A percentile compares a stretch with the other conserved stretches of the same genome.
Evolutionary conservation across 2,329 filamentous ascomycete genomes (phyloP).

Genomic region (Ilyonectria robusta): DNA sequence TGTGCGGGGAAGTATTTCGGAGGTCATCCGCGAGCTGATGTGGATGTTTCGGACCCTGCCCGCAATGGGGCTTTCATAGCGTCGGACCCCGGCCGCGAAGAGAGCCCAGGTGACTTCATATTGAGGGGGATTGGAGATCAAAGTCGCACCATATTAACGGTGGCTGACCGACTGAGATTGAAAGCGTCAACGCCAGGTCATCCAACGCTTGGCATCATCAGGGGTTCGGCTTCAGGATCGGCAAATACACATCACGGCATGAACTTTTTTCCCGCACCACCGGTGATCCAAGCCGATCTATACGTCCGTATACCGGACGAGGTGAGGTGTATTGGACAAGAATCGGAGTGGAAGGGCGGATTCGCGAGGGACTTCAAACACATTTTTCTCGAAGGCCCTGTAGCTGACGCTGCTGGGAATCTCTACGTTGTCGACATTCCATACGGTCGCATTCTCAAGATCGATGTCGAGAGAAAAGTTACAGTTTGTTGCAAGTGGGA

Average conservation of each 20-base stretch:
- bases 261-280: constrained; percentile 55
- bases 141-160: too few species aligned
- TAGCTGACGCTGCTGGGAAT: constrained; percentile 49
- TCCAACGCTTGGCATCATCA: too few species aligned
- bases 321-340: constrained; percentile 49
- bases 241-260: constrained; percentile 32
- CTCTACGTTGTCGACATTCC: constrained; percentile 58
- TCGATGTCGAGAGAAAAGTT: constrained; percentile 48
- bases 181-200: too few species aligned
- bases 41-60: too few species aligned
- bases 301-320: constrained; percentile 54
- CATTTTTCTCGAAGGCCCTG: constrained; percentile 59
- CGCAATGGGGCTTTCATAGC: too few species aligned
- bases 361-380: constrained; percentile 52
- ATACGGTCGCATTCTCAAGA: constrained; percentile 56
- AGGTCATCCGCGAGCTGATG: too few species aligned
- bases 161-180: too few species aligned
- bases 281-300: constrained; percentile 52
- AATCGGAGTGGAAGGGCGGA: constrained; percentile 57
- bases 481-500: constrained; percentile 54
- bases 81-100: too few species aligned
- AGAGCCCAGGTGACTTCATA: too few species aligned
- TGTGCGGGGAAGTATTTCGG: too few species aligned
- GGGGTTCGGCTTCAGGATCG: too few species aligned
- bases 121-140: too few species aligned